Evolutionary conservation across 78 protist species (phyloP), one percentile per base, ranked within the genome.

Genomic region (Planoprotostelium fungivorum): DNA sequence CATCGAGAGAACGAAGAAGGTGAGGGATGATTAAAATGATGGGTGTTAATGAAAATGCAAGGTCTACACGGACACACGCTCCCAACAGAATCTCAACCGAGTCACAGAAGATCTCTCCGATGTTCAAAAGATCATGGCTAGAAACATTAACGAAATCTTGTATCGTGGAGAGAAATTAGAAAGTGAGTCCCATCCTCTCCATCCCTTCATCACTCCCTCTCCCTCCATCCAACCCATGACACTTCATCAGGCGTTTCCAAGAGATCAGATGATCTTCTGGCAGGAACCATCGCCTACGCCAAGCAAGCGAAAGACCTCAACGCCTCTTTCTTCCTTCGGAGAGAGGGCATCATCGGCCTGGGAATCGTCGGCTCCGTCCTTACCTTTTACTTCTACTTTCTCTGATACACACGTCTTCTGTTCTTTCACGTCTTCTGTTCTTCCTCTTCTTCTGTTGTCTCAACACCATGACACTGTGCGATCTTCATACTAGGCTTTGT

Each of bases 151-250:
- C 88, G 98, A 96, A 36, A 94, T 96, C 34, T 89, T 96, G 25
- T 96, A 94, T 10, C 86, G 98, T 38, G 98, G 98, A 34, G 96
- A 96, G 87, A 84, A 86, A 38, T 83, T 96, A n/a, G 96, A 94
- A 38, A 89, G 95, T 90, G 91, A 10, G 35, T 92, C n/a, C 34
- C 0, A 83, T 29, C 35, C 35, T 35, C 86, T 25, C 23, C 31
- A 9, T 89, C 34, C 38, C 34, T 35, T 90, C 35, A 36, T 9
- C 39, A 0, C 38, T 86, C 83, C 10, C 36, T 34, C 34, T n/a
- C n/a, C n/a, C n/a, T n/a, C n/a, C n/a, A n/a, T n/a, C n/a, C n/a
- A n/a, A n/a, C n/a, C n/a, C n/a, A n/a, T n/a, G n/a, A n/a, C n/a
- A n/a, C n/a, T n/a, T n/a, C n/a, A n/a, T n/a, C n/a, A 51, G 73